Conservation (phyloP, 2,329 filamentous ascomycete genomes). For the Tolypocladium cylindrosporum region DNA sequence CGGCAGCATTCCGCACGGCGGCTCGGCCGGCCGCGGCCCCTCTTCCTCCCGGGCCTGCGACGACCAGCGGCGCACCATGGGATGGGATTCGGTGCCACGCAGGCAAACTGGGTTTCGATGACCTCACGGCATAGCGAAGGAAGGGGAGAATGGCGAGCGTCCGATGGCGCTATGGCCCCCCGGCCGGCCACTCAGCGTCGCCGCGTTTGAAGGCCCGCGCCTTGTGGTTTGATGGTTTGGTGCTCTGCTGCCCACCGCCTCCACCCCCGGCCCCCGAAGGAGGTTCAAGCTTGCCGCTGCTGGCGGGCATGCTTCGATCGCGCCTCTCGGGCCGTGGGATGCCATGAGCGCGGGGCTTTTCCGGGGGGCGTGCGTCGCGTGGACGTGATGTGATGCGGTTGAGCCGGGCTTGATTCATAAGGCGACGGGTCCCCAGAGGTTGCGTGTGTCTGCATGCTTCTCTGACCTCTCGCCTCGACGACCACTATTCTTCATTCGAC, state of each 20-base stretch:
- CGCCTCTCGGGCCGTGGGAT: conserved; percentile 10
- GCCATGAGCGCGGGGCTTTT: conserved; percentile 11
- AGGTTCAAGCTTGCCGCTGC: not conserved
- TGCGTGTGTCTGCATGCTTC: not conserved
- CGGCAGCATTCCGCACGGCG: conserved; percentile 12
- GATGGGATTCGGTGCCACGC: not conserved
- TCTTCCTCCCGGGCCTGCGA: not conserved
- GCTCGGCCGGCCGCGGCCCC: not conserved
- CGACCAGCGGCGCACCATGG: not conserved
- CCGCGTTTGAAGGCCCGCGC: not conserved
- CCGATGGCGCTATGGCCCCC: not conserved
- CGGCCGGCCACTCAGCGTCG: not conserved
- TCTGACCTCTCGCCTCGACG: not conserved
- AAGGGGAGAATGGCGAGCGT: not conserved
- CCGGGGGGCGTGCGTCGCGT: conserved; percentile 3
- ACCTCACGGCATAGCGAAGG: not conserved
- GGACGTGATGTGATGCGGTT: not conserved
- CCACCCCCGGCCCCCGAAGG: not conserved
- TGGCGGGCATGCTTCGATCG: not conserved
- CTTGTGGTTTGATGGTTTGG: not conserved
- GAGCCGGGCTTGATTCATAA: not conserved
- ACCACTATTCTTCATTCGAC: not conserved
- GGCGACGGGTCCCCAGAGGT: not conserved
- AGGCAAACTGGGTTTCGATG: not conserved
- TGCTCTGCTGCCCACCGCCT: not conserved